These are phyloP conservation scores for Aspergillus hancockii DNA, from an alignment of 495 filamentous ascomycete genomes.

Conservation along the genomic window DNA sequence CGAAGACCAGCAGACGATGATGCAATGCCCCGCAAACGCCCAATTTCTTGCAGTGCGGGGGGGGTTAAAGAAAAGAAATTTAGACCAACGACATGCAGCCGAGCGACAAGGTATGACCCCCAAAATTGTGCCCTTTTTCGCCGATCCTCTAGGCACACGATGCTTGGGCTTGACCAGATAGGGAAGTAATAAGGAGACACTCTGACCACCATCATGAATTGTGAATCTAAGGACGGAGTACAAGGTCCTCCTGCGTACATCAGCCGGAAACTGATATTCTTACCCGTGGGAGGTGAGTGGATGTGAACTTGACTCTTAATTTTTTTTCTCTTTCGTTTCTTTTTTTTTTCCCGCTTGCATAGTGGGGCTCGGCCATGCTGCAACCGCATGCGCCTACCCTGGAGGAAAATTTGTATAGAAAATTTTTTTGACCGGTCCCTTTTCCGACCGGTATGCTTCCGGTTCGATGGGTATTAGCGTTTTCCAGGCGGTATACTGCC, in stretches of 20 bases:
- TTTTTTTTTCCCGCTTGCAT: not conserved
- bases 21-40: constrained; percentile 29
- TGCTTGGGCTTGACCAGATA: not conserved
- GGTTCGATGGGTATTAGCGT: constrained; percentile 18
- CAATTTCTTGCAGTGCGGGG: constrained; percentile 25
- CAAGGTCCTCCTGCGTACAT: not conserved
- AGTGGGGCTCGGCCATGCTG: constrained; percentile 10
- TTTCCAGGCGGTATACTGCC: constrained; percentile 5
- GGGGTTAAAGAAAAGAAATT: not conserved
- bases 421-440: constrained; percentile 17
- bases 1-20: constrained; percentile 6
- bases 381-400: not conserved
- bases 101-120: not conserved
- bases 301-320: not conserved
- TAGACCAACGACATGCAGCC: not conserved
- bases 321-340: constrained; percentile 10
- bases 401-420: constrained; percentile 21
- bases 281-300: not conserved
- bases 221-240: not conserved
- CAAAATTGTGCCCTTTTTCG: not conserved
- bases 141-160: not conserved
- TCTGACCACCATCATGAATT: not conserved
- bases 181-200: constrained; percentile 10
- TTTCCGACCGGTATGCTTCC: constrained; percentile 4
- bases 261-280: not conserved